Evolutionary conservation across 768 basidiomycete genomes (phyloP), one percentile per base, ranked within the genome.

Genomic region (Pleurotus pulmonarius): DNA sequence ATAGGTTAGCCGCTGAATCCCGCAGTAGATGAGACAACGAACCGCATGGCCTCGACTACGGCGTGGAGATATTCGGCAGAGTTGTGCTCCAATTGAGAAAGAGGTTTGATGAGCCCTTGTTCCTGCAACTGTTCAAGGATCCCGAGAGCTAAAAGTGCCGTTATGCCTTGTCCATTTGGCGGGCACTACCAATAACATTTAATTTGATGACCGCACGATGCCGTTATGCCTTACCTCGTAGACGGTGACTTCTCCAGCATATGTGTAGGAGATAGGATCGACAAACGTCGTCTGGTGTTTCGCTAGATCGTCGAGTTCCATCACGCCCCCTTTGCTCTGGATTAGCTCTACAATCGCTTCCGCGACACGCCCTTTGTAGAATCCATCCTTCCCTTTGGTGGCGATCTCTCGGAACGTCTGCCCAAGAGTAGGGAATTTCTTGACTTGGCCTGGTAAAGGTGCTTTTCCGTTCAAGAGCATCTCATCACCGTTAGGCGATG

Each of bases 91-190:
- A 93, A 79, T 59, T 93, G 83, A 18, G 84, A 68, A 4, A 98
- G 71, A 11, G 92, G 81, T 56, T 77, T 79, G 46, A 83, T 80
- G 49, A 84, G 82, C 0, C 86, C 85, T 65, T 88, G 83, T 58
- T 78, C 83, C 70, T 96, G 90, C 13, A 98, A 79, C 24, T 79
- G 83, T 62, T 98, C 96, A 48, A 99, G 75, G 58, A 99, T 92
- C 1, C 97, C 97, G 18, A 98, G 81, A 11, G 95, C 93, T 26
- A 99, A 74, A 6, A 98, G 79, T 0, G 97, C 92, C 4, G 95
- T 96, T 41, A 99, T 82, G 74, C 95, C 96, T 82, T 98, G 95
- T 7, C 96, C 94, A 67, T 97, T 98, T 0, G 96, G 96, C 6
- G 95, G 96, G 64, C 94, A 96, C 92, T 93, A 44, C 29, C 29